Evolutionary conservation across 257 asterid genomes (phyloP).

Genomic region (Solanum etuberosum): DNA sequence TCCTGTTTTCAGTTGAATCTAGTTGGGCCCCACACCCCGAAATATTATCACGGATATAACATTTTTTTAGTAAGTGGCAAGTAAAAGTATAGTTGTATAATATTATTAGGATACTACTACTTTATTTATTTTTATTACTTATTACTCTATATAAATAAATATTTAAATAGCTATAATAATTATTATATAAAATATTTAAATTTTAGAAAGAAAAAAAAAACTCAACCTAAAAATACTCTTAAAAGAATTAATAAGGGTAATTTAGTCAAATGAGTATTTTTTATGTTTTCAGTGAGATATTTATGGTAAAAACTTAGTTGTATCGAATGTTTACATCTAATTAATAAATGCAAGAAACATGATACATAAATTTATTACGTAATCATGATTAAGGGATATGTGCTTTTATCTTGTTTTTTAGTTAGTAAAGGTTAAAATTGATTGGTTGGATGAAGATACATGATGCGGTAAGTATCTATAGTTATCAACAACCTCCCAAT

Average conservation of each 20-base stretch:
- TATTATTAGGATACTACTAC: neutral
- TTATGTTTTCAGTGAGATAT: neutral
- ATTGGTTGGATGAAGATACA: neutral
- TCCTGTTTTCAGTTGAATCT: neutral
- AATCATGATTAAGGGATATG: neutral
- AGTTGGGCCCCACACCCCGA: neutral
- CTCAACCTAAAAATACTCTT: neutral
- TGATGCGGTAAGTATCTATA: neutral
- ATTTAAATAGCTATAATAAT: neutral
- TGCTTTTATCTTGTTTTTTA: neutral
- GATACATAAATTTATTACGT: neutral
- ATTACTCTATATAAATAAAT: too few species aligned
- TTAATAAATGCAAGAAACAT: rapidly evolving
- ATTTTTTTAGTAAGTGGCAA: neutral
- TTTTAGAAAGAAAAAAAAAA: neutral
- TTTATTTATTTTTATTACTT: too few species aligned
- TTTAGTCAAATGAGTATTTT: neutral
- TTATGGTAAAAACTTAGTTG: rapidly evolving
- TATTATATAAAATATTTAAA: neutral
- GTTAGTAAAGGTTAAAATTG: neutral
- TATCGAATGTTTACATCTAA: neutral
- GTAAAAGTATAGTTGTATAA: neutral
- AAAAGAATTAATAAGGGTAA: neutral
- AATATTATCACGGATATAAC: neutral
- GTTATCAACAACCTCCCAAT: too few species aligned